Percentiles rank a stretch among this genome's conserved stretches.
Conservation (phyloP, 1,284 basidiomycete species). For the Fistulinella cinereoalba region DNA sequence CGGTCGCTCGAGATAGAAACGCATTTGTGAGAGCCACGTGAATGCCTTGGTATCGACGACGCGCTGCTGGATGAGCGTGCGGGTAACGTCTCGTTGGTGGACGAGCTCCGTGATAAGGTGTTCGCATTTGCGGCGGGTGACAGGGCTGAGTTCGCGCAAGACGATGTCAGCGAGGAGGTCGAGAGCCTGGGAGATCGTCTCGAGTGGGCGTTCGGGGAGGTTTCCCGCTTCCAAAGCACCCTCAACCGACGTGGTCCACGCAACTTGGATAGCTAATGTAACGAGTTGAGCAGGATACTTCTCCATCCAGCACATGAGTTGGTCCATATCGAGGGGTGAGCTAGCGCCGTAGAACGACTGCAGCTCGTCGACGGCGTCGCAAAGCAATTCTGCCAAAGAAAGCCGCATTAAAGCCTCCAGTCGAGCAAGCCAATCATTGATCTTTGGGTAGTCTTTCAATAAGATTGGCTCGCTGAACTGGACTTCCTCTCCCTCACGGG, state of each 20-base stretch:
- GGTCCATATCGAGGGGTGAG: constrained; percentile 52
- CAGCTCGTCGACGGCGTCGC: constrained; percentile 76
- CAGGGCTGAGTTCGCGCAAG: constrained; percentile 81
- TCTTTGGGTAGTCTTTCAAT: constrained; percentile 92
- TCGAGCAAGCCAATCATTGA: constrained; percentile 97
- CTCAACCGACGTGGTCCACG: constrained; percentile 91
- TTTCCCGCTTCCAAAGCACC: constrained; percentile 56
- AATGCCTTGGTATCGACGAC: constrained; percentile 73
- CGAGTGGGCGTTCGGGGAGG: constrained; percentile 65
- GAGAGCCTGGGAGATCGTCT: constrained; percentile 78
- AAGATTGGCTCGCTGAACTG: constrained; percentile 80
- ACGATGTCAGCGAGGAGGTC: constrained; percentile 96
- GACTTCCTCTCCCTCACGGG: constrained; percentile 93
- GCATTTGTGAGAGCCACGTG: constrained; percentile 97
- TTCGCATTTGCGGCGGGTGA: constrained; percentile 95
- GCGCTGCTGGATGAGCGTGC: constrained; percentile 71
- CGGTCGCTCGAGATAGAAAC: constrained; percentile 84
- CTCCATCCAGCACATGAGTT: constrained; percentile 88
- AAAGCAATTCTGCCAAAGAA: constrained; percentile 83
- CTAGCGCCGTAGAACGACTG: constrained; percentile 77
- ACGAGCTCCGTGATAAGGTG: constrained; percentile 99
- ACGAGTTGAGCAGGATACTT: constrained; percentile 95
- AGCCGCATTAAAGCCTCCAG: constrained; percentile 94
- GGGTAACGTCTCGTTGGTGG: constrained; percentile 94
- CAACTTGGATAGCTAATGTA: constrained; percentile 90